These are phyloP conservation scores for Dioscorea zingiberensis DNA, from an alignment of 106 monocot genomes.

Conservation along the genomic window DNA sequence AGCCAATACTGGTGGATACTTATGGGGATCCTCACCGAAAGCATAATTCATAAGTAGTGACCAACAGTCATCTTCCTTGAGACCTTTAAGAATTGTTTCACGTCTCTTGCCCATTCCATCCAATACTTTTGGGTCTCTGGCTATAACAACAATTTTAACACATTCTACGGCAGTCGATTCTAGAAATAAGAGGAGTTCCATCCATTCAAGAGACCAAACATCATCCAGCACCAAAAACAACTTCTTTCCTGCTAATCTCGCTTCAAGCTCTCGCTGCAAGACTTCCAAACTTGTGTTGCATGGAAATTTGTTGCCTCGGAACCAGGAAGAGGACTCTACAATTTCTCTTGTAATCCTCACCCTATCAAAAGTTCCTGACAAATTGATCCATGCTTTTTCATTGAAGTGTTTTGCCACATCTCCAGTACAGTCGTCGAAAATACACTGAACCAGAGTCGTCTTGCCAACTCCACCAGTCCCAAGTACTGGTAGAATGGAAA, in stretches of 20 bases:
- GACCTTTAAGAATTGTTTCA: neutral
- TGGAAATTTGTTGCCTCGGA: neutral
- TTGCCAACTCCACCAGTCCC: constrained; percentile 20
- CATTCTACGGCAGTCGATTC: constrained; percentile 11
- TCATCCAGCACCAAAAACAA: constrained; percentile 41
- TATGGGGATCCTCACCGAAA: neutral
- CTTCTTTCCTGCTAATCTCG: constrained; percentile 6
- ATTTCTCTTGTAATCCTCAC: constrained; percentile 12
- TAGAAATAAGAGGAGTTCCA: constrained; percentile 3
- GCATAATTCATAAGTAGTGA: constrained; percentile 9
- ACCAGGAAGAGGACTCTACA: neutral
- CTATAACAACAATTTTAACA: constrained; percentile 27
- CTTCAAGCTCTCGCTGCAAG: constrained; percentile 6
- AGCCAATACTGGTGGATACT: constrained; percentile 1
- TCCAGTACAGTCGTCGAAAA: constrained; percentile 9
- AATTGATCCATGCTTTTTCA: constrained; percentile 12
- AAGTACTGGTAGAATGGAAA: constrained; percentile 5
- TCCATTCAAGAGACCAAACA: constrained; percentile 36
- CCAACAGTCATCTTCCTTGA: constrained; percentile 19
- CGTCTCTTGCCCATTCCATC: neutral
- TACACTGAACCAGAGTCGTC: constrained; percentile 16
- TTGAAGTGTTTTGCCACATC: constrained; percentile 12
- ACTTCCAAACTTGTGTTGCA: constrained; percentile 1
- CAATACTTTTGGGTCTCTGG: constrained; percentile 17
- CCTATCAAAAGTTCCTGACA: constrained; percentile 17